These are phyloP conservation scores for Pyrenophora teres DNA, from an alignment of 2,329 filamentous ascomycete genomes.

Conservation along the genomic window DNA sequence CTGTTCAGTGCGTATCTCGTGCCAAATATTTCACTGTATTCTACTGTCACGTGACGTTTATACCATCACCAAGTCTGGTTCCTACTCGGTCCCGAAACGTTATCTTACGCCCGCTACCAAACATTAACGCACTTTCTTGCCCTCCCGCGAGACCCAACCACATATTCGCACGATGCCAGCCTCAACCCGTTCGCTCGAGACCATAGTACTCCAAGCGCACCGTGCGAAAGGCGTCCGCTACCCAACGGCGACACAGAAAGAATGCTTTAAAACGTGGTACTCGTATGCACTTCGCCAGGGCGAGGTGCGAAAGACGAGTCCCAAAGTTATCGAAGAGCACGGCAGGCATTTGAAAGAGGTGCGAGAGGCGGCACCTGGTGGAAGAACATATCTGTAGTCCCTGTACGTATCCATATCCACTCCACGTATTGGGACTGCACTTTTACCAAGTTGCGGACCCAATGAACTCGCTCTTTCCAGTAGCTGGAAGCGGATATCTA, in stretches of 20 bases:
- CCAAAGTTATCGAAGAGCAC: constrained; percentile 30
- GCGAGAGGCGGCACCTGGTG: constrained; percentile 32
- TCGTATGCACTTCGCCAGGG: constrained; percentile 39
- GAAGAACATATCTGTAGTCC: constrained; percentile 38
- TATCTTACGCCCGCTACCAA: neutral
- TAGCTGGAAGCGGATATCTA: no score
- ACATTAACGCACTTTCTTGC: neutral
- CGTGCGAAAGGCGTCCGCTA: constrained; percentile 44
- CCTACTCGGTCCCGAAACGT: no score
- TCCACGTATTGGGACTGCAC: no score
- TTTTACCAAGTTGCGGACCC: neutral
- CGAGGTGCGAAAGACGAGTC: constrained; percentile 24
- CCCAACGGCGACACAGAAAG: constrained; percentile 36
- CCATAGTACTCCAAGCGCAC: constrained; percentile 41
- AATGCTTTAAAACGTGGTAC: constrained; percentile 47
- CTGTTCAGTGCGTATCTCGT: no score
- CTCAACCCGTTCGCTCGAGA: constrained; percentile 37
- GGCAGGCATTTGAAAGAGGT: constrained; percentile 29
- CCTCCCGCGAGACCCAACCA: neutral
- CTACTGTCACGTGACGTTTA: no score
- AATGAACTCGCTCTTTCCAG: neutral
- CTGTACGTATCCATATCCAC: neutral
- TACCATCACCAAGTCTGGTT: no score
- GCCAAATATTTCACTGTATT: no score
- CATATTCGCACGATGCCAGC: constrained; percentile 29